phyloP scores from a whole-genome alignment of 352 stramenopile species.

The Lagenidium giganteum region DNA sequence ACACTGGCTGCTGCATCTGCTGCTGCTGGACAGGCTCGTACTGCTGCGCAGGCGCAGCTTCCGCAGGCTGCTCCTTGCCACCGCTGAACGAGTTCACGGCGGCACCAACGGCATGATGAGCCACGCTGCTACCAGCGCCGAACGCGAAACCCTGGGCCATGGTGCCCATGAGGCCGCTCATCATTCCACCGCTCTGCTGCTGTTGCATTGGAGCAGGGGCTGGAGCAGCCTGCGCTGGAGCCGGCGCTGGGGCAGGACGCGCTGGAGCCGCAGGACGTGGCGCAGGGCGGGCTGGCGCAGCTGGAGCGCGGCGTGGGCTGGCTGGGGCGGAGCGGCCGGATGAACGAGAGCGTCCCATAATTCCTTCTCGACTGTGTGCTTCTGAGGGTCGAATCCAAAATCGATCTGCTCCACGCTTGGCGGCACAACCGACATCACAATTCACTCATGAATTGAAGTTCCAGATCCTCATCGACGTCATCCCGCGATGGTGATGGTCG shows the following conservation, averaged over 20 bases:
- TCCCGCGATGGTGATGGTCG: too few species aligned
- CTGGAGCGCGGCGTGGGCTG: slow-evolving; percentile 34
- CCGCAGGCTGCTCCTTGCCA: slow-evolving; percentile 34
- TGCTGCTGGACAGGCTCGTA: slow-evolving; percentile 26
- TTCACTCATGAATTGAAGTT: too few species aligned
- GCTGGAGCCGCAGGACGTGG: slow-evolving; percentile 21
- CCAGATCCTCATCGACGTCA: too few species aligned
- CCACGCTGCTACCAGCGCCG: slow-evolving; percentile 95
- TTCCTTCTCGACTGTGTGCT: too few species aligned
- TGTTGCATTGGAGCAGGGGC: slow-evolving; percentile 45
- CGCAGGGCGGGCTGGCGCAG: slow-evolving; percentile 39
- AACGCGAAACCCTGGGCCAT: slow-evolving; percentile 98
- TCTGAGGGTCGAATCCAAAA: too few species aligned
- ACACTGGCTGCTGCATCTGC: slow-evolving; percentile 46
- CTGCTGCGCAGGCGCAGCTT: slow-evolving; percentile 24
- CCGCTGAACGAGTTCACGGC: slow-evolving; percentile 67
- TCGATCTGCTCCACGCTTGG: too few species aligned
- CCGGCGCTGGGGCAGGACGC: slow-evolving; percentile 37
- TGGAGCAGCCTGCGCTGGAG: slow-evolving; percentile 40
- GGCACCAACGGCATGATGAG: slow-evolving; percentile 88
- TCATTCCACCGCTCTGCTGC: slow-evolving; percentile 79
- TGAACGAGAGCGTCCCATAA: too few species aligned
- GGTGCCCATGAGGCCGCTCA: slow-evolving; percentile 93
- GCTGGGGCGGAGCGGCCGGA: slow-evolving; percentile 68
- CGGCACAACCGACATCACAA: too few species aligned